Evolutionary conservation across 305 asterid species (phyloP).

Genomic region (Lippia alba): DNA sequence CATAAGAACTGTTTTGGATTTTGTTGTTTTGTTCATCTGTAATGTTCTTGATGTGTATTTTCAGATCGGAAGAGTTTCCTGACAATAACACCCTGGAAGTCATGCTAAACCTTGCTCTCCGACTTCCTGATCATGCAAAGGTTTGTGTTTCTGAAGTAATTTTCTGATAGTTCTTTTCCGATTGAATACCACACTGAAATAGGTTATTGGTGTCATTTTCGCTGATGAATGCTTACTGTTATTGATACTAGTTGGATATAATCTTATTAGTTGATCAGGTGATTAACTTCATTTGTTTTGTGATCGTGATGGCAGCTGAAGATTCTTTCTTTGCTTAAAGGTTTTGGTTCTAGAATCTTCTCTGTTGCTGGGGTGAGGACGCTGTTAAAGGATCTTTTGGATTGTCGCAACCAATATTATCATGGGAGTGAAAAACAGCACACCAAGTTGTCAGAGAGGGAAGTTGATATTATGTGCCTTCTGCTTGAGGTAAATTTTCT

Average conservation of each 20-base stretch:
- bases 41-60: conserved; percentile 35
- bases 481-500: conserved; percentile 69
- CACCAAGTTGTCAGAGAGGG: conserved; percentile 59
- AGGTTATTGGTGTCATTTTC: conserved; percentile 3
- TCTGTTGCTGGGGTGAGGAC: conserved; percentile 56
- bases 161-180: conserved; percentile 16
- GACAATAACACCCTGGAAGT: conserved; percentile 65
- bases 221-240: conserved; percentile 2
- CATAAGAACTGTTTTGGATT: background rate
- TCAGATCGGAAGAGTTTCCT: conserved; percentile 73
- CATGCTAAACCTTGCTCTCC: conserved; percentile 60
- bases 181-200: conserved; percentile 14
- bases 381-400: conserved; percentile 64
- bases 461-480: conserved; percentile 72
- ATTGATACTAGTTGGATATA: conserved; percentile 5
- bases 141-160: conserved; percentile 48
- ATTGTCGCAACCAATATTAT: conserved; percentile 53
- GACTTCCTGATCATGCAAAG: conserved; percentile 73
- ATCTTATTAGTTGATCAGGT: conserved; percentile 18
- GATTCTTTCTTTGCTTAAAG: conserved; percentile 69
- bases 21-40: conserved; percentile 8
- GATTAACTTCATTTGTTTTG: conserved; percentile 14
- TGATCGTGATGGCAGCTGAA: conserved; percentile 64
- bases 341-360: conserved; percentile 65
- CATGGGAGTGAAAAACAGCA: conserved; percentile 41